Evolutionary conservation across 805 yeast genomes (phyloP).

Genomic region (Torulaspora franciscae): DNA sequence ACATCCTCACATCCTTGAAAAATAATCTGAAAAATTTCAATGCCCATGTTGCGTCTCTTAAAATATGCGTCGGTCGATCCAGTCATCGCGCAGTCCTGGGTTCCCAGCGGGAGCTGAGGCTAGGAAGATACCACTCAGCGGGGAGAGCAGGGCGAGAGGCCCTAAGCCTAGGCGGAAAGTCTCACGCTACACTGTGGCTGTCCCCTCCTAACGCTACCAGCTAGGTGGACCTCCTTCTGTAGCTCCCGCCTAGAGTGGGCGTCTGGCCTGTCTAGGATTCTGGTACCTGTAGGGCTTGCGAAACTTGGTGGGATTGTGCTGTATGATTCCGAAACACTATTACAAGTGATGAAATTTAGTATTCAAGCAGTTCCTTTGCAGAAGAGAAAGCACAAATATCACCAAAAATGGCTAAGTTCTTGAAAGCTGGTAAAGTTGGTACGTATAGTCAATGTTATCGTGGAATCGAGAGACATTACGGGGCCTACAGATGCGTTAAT

Average conservation of each 20-base stretch:
- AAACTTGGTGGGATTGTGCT: not conserved
- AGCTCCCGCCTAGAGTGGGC: not conserved
- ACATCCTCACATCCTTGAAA: not conserved
- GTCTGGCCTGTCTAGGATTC: not conserved
- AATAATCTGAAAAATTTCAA: not conserved
- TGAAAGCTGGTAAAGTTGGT: constrained; percentile 98
- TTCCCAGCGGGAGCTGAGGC: not conserved
- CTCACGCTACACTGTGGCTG: not conserved
- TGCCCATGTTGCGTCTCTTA: not conserved
- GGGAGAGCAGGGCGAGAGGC: not conserved
- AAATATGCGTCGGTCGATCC: not conserved
- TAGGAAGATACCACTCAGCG: not conserved
- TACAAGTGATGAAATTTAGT: constrained; percentile 1
- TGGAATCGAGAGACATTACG: not conserved
- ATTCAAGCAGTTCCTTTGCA: not conserved
- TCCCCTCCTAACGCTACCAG: not conserved
- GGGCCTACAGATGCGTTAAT: not conserved
- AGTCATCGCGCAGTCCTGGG: too few relatives aligned
- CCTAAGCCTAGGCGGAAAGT: not conserved
- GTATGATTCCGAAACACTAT: not conserved
- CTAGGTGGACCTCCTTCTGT: not conserved
- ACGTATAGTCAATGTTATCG: constrained; percentile 22
- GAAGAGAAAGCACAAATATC: constrained; percentile 23
- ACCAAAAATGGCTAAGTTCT: constrained; percentile 89
- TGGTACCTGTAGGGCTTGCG: not conserved